These are phyloP conservation scores for Drechslera avenae DNA, from an alignment of 2,329 filamentous ascomycete genomes.

Conservation along the genomic window DNA sequence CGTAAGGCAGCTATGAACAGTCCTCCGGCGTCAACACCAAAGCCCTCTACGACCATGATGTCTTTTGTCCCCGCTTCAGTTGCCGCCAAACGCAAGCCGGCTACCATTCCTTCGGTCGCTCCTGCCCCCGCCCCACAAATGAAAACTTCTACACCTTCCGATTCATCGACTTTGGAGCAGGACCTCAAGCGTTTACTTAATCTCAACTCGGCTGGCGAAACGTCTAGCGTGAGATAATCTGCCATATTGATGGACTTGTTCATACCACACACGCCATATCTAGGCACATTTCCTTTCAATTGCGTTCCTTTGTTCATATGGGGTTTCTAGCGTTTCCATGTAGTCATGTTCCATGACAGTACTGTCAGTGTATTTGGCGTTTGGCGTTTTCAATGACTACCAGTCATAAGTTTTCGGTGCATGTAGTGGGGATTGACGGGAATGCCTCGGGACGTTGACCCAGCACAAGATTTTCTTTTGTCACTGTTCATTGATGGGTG, in stretches of 20 bases:
- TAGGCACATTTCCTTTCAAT: constrained; percentile 13
- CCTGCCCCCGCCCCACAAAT: constrained; percentile 16
- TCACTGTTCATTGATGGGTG: constrained; percentile 21
- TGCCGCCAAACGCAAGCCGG: constrained; percentile 37
- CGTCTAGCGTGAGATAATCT: constrained; percentile 30
- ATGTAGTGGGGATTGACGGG: constrained; percentile 17
- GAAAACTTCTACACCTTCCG: constrained; percentile 21
- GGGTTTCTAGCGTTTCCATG: constrained; percentile 21
- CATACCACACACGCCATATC: constrained; percentile 31
- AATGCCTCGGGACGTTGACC: constrained; percentile 9
- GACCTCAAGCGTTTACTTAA: constrained; percentile 47
- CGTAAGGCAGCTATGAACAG: constrained; percentile 19
- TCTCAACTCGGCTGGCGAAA: constrained; percentile 30
- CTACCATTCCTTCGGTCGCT: constrained; percentile 21
- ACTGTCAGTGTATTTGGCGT: constrained; percentile 26
- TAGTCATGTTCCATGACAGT: constrained; percentile 26
- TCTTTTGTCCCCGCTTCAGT: constrained; percentile 47
- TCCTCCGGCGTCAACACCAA: constrained; percentile 23
- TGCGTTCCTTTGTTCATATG: constrained; percentile 33
- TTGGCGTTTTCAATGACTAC: constrained; percentile 26
- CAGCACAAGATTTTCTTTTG: constrained; percentile 16
- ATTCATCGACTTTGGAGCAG: constrained; percentile 41
- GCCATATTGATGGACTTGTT: constrained; percentile 14
- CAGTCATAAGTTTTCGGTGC: constrained; percentile 16
- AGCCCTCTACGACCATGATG: constrained; percentile 35